Evolutionary conservation across 1,139 yeast species (phyloP).

Genomic region (Meyerozyma carpophila): DNA sequence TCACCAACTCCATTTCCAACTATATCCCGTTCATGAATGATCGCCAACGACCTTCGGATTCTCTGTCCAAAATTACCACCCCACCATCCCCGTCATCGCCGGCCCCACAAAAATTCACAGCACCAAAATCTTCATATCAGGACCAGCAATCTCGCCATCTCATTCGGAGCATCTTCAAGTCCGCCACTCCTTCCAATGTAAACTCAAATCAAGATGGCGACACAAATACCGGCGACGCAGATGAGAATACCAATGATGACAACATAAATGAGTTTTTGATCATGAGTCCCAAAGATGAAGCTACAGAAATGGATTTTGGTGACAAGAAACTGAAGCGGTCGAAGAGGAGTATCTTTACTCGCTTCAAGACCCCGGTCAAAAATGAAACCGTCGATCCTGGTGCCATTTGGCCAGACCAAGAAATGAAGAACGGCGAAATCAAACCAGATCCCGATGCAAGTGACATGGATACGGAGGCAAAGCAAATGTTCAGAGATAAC

Average conservation of each 20-base stretch:
- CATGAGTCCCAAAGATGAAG: conserved; percentile 20
- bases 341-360: conserved; percentile 35
- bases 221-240: conserved; percentile 6
- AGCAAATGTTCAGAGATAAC: not conserved
- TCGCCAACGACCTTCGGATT: conserved; percentile 19
- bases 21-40: conserved; percentile 45
- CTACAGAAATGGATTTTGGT: conserved; percentile 12
- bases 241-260: conserved; percentile 1
- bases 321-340: conserved; percentile 27
- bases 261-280: conserved; percentile 13
- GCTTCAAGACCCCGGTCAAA: conserved; percentile 26
- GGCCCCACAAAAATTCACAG: conserved; percentile 5
- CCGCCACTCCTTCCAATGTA: conserved; percentile 7
- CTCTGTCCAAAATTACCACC: conserved; percentile 13
- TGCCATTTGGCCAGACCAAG: not conserved
- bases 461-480: not conserved
- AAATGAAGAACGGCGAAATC: not conserved
- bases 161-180: conserved; percentile 39
- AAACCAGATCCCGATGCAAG: conserved; percentile 1
- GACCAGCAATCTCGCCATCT: conserved; percentile 27
- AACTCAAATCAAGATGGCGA: conserved; percentile 5
- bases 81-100: conserved; percentile 10
- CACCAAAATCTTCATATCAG: conserved; percentile 14
- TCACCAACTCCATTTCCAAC: conserved; percentile 35
- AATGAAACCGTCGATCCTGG: conserved; percentile 4